A percentile compares a stretch with the other conserved stretches of the same genome.
These are phyloP conservation scores for Leccinum laetum DNA, from an alignment of 1,284 basidiomycete species.

Conservation along the genomic window DNA sequence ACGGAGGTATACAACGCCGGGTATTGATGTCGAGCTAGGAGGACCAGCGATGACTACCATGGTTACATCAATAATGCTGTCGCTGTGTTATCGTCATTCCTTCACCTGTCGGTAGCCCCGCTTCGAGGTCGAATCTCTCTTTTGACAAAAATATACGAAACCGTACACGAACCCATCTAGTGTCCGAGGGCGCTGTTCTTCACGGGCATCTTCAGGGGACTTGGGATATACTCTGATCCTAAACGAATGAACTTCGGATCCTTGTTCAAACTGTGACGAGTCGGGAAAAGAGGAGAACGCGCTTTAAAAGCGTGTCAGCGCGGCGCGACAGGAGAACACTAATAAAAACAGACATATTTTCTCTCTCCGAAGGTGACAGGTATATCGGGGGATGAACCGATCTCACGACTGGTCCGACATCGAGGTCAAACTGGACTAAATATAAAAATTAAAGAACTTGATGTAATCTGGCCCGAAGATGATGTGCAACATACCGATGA, in stretches of 20 bases:
- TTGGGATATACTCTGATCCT: conserved; percentile 51
- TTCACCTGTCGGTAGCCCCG: conserved; percentile 86
- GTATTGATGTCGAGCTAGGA: conserved; percentile 83
- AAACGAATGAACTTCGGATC: conserved; percentile 74
- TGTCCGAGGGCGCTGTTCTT: conserved; percentile 37
- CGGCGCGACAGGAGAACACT: neutral
- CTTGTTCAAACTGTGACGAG: conserved; percentile 78
- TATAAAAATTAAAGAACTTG: neutral
- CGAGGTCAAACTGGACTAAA: conserved; percentile 84
- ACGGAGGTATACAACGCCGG: conserved; percentile 81
- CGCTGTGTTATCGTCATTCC: neutral
- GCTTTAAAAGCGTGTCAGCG: conserved; percentile 40
- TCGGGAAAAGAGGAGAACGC: conserved; percentile 97
- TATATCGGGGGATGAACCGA: conserved; percentile 65
- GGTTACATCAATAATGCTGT: conserved; percentile 11
- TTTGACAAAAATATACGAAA: conserved; percentile 81
- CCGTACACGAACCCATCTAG: conserved; percentile 80
- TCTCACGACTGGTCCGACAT: conserved; percentile 83
- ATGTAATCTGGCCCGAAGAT: neutral
- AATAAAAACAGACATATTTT: conserved; percentile 74
- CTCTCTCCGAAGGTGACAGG: conserved; percentile 66
- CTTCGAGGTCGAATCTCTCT: conserved; percentile 66
- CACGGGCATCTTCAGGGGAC: conserved; percentile 16
- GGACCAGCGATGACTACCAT: conserved; percentile 77
- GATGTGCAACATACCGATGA: conserved; percentile 55